phyloP scores from a whole-genome alignment of 192 early-diverging fungal species.

The Radiomyces spectabilis region DNA sequence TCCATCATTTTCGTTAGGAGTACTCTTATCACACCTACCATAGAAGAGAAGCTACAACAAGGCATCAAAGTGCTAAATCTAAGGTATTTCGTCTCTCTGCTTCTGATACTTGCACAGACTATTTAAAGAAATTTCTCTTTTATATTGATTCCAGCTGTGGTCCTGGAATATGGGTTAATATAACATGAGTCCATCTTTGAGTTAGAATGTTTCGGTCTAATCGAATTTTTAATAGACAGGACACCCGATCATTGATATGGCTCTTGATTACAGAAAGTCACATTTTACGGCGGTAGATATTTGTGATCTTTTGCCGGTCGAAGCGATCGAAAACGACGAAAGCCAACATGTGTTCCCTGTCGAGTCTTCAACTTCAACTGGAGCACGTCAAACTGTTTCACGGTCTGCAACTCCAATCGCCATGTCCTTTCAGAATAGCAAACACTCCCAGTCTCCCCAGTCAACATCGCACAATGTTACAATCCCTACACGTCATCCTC shows the following conservation, averaged over 20 bases:
- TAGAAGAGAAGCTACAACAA: constrained; percentile 4
- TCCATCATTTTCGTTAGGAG: too few relatives aligned
- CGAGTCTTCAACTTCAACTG: background rate
- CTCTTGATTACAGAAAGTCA: constrained; percentile 11
- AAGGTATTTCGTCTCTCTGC: constrained; percentile 2
- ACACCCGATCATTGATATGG: constrained; percentile 20
- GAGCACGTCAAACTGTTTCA: too few relatives aligned
- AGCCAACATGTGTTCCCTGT: background rate
- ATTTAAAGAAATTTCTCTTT: background rate
- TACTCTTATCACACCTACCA: constrained; percentile 16
- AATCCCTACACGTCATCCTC: too few relatives aligned
- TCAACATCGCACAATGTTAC: too few relatives aligned
- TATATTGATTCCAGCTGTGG: constrained; percentile 4
- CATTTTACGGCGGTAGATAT: constrained; percentile 15
- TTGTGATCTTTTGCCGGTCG: constrained; percentile 14
- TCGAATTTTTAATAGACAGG: background rate
- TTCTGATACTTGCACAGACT: too few relatives aligned
- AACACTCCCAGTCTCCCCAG: too few relatives aligned
- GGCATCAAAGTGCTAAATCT: constrained; percentile 20
- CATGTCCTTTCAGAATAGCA: too few relatives aligned
- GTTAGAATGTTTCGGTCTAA: background rate
- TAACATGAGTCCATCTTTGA: background rate
- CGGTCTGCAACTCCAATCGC: too few relatives aligned
- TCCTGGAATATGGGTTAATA: constrained; percentile 25
- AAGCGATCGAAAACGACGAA: too few relatives aligned